Conservation (phyloP, 257 asterid genomes). For the Parsonsia alboflavescens region DNA sequence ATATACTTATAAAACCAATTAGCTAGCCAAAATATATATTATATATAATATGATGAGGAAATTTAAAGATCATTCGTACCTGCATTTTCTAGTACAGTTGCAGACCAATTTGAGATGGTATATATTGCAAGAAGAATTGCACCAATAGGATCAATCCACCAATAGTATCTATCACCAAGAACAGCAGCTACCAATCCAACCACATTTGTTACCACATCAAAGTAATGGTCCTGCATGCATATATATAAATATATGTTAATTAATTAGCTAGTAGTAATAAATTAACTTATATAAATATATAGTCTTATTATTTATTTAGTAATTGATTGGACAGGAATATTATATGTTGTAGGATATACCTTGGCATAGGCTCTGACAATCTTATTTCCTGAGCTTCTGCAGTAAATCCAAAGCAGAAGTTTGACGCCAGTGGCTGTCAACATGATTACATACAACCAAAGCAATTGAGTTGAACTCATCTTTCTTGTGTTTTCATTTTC, state of each 20-base stretch:
- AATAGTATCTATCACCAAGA: slow-evolving; percentile 37
- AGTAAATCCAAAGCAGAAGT: slow-evolving; percentile 39
- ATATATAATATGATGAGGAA: background rate
- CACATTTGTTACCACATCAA: slow-evolving; percentile 41
- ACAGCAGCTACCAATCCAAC: slow-evolving; percentile 38
- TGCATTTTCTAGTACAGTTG: slow-evolving; percentile 29
- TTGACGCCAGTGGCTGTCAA: background rate
- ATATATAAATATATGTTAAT: no score
- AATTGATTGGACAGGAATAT: no score
- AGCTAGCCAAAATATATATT: no score
- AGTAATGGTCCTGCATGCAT: slow-evolving; percentile 18
- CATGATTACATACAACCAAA: slow-evolving; percentile 26
- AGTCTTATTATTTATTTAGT: no score
- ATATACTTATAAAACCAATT: background rate
- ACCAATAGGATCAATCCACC: slow-evolving; percentile 53
- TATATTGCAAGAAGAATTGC: slow-evolving; percentile 34
- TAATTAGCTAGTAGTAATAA: no score
- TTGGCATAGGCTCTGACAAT: background rate
- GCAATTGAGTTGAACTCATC: slow-evolving; percentile 8
- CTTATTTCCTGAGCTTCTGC: slow-evolving; percentile 33
- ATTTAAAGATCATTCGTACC: slow-evolving; percentile 4
- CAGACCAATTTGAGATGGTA: slow-evolving; percentile 28
- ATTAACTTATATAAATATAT: no score
- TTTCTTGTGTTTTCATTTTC: slow-evolving; percentile 12
- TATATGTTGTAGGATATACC: background rate